These are phyloP conservation scores for Yamadazyma endophytica DNA, from an alignment of 805 yeast species.

Conservation along the genomic window DNA sequence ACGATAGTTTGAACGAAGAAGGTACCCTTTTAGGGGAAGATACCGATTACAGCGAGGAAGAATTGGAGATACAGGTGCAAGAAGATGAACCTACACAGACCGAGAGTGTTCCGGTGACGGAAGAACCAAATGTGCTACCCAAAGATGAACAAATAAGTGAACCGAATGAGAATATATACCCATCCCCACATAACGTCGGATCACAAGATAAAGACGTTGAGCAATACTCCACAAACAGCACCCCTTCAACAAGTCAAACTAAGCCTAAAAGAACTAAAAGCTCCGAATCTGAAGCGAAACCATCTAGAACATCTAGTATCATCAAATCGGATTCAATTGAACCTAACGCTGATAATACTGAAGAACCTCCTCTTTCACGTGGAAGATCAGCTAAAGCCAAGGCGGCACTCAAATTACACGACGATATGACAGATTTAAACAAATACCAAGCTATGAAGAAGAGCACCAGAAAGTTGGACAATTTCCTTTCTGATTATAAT, in stretches of 20 bases:
- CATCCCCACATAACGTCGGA: too few relatives aligned
- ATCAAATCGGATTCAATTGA: neutral
- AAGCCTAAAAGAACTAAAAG: too few relatives aligned
- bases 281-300: too few relatives aligned
- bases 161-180: too few relatives aligned
- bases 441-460: slow-evolving; percentile 51
- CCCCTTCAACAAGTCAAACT: too few relatives aligned
- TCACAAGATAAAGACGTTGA: too few relatives aligned
- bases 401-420: slow-evolving; percentile 64
- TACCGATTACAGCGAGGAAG: slow-evolving; percentile 13
- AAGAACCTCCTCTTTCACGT: slow-evolving; percentile 1
- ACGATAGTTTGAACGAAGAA: slow-evolving; percentile 19
- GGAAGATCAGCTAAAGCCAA: slow-evolving; percentile 59
- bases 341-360: neutral
- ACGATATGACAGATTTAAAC: slow-evolving; percentile 65
- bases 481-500: slow-evolving; percentile 32
- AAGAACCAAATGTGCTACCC: too few relatives aligned
- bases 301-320: too few relatives aligned
- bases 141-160: too few relatives aligned
- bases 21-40: slow-evolving; percentile 18
- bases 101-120: too few relatives aligned
- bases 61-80: neutral
- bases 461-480: slow-evolving; percentile 38
- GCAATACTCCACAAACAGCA: too few relatives aligned
- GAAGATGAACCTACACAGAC: slow-evolving; percentile 1